Evolutionary conservation across 345 rosid species (phyloP).

Genomic region (Camelina neglecta): DNA sequence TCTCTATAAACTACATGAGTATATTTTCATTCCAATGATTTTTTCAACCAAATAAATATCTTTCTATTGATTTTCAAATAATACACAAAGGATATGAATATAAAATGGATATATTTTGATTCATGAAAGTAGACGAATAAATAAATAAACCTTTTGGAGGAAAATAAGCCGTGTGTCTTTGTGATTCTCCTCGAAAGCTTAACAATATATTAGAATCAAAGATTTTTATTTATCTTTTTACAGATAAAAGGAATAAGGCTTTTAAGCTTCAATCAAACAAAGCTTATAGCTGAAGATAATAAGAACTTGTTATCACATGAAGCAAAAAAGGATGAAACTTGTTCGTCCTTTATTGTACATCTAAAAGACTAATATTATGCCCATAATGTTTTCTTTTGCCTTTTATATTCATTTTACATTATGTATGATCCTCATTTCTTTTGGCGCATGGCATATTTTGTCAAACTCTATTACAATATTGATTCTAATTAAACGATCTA

Average conservation of each 20-base stretch:
- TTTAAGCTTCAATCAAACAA: slow-evolving; percentile 43
- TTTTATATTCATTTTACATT: slow-evolving; percentile 38
- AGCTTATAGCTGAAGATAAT: slow-evolving; percentile 45
- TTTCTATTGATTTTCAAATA: background rate
- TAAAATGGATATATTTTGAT: slow-evolving; percentile 30
- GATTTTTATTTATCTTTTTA: slow-evolving; percentile 3
- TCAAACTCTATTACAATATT: slow-evolving; percentile 27
- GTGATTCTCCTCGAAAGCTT: slow-evolving; percentile 40
- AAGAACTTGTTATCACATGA: slow-evolving; percentile 32
- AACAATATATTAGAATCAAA: slow-evolving; percentile 30
- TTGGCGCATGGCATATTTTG: slow-evolving; percentile 39
- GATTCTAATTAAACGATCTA: slow-evolving; percentile 24
- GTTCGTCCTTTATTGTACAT: slow-evolving; percentile 51
- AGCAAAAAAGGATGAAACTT: slow-evolving; percentile 39
- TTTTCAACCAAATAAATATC: background rate
- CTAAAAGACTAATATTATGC: slow-evolving; percentile 35
- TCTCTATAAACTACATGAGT: background rate
- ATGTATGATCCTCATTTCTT: slow-evolving; percentile 29
- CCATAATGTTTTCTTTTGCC: slow-evolving; percentile 40
- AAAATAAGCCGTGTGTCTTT: slow-evolving; percentile 39
- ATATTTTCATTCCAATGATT: background rate
- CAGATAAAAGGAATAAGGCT: slow-evolving; percentile 44
- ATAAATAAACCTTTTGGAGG: slow-evolving; percentile 37
- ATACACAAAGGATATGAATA: background rate
- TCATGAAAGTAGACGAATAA: slow-evolving; percentile 32